Evolutionary conservation across 768 basidiomycete genomes (phyloP), one percentile per base, ranked within the genome.

Genomic region (Tephrocybe sp.): DNA sequence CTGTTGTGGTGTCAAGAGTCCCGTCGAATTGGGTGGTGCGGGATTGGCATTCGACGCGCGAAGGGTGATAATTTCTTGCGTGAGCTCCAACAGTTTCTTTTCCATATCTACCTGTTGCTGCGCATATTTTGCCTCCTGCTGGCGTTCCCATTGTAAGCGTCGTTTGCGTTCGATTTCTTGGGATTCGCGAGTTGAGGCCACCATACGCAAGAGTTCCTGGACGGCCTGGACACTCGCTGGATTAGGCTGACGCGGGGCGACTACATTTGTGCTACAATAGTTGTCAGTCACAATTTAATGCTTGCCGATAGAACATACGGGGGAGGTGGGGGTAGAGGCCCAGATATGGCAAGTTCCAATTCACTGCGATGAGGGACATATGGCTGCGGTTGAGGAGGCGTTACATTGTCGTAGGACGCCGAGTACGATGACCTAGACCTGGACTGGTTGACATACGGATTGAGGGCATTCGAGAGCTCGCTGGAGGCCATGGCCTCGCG

Each of bases 401-500:
- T 62, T 31, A 63, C 56, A 2, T 63, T 56, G 35, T 70, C 65
- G 22, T 60, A 53, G 8, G 68, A 49, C 40, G 67, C 27, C n/a
- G 58, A 36, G 26, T 63, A 66, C 0, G 60, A 51, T 2, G 61
- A 50, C 34, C 73, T 64, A 16, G 65, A 56, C 53, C 77, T 68
- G 15, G 69, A 59, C 44, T 79, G 78, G 28, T 72, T 74, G 49
- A 79, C 73, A 61, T 82, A 72, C 9, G 87, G 87, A 64, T 89
- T 90, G 59, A 90, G 82, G 5, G 88, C 88, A 62, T 90, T 82
- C 8, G 84, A 84, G 49, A 90, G 80, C 66, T 89, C 86, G 71
- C 86, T 89, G 52, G 81, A 76, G 58, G 78, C 71, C 84, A 84
- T 85, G 49, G 49, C 54, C 52, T 57, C 36, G 36, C n/a, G n/a